These are phyloP conservation scores for Malus sylvestris DNA, from an alignment of 306 rosid genomes.

Conservation along the genomic window DNA sequence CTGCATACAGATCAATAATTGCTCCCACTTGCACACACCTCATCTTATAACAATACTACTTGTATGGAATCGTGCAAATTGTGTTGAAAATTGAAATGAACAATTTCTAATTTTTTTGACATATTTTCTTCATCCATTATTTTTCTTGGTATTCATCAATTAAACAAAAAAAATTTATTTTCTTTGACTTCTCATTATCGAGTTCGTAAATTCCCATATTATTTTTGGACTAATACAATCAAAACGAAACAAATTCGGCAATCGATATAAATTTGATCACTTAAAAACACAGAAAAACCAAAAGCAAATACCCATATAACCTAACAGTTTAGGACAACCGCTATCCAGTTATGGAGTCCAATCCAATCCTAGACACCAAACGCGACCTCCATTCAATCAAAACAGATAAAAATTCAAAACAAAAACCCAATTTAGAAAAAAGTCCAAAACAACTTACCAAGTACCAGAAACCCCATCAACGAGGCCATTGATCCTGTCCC, in stretches of 20 bases:
- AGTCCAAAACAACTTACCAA: slow-evolving; percentile 47
- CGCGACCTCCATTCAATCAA: not conserved
- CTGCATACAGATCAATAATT: slow-evolving; percentile 11
- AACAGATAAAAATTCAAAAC: not conserved
- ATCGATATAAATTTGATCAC: not conserved
- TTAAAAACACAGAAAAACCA: not conserved
- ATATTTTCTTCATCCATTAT: not conserved
- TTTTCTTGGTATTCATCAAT: not conserved
- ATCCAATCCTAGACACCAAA: not conserved
- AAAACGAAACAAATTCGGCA: not conserved
- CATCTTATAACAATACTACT: not conserved
- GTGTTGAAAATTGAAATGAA: not conserved
- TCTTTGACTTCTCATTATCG: not conserved
- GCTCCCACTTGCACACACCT: not conserved
- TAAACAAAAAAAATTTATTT: not conserved
- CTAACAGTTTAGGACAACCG: no score
- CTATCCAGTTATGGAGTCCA: not conserved
- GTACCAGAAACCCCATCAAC: slow-evolving; percentile 92
- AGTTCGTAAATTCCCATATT: not conserved
- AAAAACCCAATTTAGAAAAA: not conserved
- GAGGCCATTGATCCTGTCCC: slow-evolving; percentile 87
- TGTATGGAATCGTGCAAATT: not conserved
- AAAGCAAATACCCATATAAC: no score
- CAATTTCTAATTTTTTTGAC: not conserved
- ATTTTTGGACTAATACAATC: not conserved